Percentiles rank a stretch among this genome's conserved stretches.
These are phyloP conservation scores for Beauveria asiatica DNA, from an alignment of 2,329 filamentous ascomycete genomes.

Conservation along the genomic window DNA sequence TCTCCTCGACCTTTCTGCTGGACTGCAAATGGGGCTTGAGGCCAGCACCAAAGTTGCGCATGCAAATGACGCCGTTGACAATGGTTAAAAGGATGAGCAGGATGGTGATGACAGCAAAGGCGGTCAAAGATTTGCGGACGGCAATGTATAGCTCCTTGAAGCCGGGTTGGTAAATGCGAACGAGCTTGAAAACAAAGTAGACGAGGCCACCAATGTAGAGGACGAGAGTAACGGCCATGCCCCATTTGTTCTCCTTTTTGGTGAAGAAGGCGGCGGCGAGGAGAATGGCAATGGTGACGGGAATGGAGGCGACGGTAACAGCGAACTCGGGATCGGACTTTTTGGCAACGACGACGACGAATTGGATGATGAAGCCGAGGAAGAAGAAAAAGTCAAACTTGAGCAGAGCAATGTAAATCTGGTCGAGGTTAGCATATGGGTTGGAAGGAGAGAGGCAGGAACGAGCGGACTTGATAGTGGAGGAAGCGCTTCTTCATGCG, in stretches of 20 bases:
- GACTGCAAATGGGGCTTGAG: conserved; percentile 75
- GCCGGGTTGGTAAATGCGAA: conserved; percentile 76
- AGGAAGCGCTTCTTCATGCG: conserved; percentile 95
- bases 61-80: conserved; percentile 76
- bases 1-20: conserved; percentile 39
- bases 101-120: conserved; percentile 90
- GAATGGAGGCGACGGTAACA: conserved; percentile 81
- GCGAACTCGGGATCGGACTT: conserved; percentile 66
- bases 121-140: conserved; percentile 77
- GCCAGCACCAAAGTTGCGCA: conserved; percentile 81
- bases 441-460: not conserved
- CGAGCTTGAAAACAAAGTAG: conserved; percentile 97
- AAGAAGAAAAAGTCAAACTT: conserved; percentile 99
- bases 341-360: conserved; percentile 79
- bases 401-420: conserved; percentile 95
- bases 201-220: conserved; percentile 82
- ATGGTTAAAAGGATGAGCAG: conserved; percentile 84
- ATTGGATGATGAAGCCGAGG: conserved; percentile 95
- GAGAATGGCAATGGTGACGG: conserved; percentile 83
- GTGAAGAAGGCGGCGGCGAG: conserved; percentile 79
- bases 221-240: conserved; percentile 71
- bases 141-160: conserved; percentile 59
- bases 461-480: conserved; percentile 70
- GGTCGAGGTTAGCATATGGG: conserved; percentile 15
- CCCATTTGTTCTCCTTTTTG: conserved; percentile 68